Evolutionary conservation across 192 early-diverging fungal genomes (phyloP).

Genomic region (Coemansia reversa): DNA sequence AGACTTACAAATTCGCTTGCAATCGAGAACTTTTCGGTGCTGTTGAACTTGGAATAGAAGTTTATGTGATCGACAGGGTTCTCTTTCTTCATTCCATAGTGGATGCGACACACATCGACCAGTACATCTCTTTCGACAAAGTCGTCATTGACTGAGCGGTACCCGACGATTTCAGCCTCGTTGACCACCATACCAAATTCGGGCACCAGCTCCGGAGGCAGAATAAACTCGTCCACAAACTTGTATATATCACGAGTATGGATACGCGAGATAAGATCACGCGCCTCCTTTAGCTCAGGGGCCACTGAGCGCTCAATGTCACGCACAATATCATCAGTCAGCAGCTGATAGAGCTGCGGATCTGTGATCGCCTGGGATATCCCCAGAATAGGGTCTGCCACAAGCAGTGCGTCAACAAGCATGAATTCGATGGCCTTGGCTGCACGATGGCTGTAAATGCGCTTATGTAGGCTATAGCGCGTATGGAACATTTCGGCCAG

Average conservation of each 20-base stretch:
- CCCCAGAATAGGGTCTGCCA: slow-evolving; percentile 70
- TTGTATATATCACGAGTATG: slow-evolving; percentile 81
- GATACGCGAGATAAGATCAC: slow-evolving; percentile 70
- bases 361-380: slow-evolving; percentile 64
- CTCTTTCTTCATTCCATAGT: slow-evolving; percentile 80
- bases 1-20: slow-evolving; percentile 67
- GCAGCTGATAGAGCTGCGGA: slow-evolving; percentile 64
- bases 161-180: slow-evolving; percentile 59
- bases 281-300: slow-evolving; percentile 66
- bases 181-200: slow-evolving; percentile 48
- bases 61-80: slow-evolving; percentile 85
- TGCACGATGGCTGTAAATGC: slow-evolving; percentile 87
- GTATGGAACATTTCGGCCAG: slow-evolving; percentile 85
- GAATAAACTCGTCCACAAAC: slow-evolving; percentile 74
- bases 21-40: slow-evolving; percentile 62
- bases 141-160: slow-evolving; percentile 61
- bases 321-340: slow-evolving; percentile 83
- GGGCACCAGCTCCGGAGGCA: slow-evolving; percentile 56
- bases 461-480: slow-evolving; percentile 74
- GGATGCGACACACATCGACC: slow-evolving; percentile 67
- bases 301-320: slow-evolving; percentile 64
- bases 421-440: slow-evolving; percentile 81
- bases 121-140: slow-evolving; percentile 72
- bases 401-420: slow-evolving; percentile 83
- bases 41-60: slow-evolving; percentile 75